Conservation (phyloP, 495 filamentous ascomycete genomes). For the Hypoxylon lienhwacheense region DNA sequence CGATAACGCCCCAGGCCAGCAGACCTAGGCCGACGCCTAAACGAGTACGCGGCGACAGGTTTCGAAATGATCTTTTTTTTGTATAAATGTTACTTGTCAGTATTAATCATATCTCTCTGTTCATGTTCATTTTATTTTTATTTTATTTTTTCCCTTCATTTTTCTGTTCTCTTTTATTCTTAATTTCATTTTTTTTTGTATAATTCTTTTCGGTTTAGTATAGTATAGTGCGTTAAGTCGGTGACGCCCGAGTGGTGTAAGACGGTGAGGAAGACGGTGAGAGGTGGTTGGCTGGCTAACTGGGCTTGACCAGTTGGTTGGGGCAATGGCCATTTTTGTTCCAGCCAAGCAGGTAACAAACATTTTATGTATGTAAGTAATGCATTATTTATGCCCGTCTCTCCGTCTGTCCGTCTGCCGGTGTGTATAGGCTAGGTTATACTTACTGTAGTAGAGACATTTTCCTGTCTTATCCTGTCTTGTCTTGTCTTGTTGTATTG, state of each 20-base stretch:
- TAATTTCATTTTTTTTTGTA: slow-evolving; percentile 7
- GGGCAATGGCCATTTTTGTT: neutral
- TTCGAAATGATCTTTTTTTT: slow-evolving; percentile 38
- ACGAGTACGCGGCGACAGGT: slow-evolving; percentile 43
- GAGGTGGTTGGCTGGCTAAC: slow-evolving; percentile 22
- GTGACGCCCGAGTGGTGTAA: slow-evolving; percentile 28
- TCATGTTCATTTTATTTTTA: neutral
- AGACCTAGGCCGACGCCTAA: slow-evolving; percentile 47
- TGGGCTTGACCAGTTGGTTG: neutral
- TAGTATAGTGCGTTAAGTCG: slow-evolving; percentile 14
- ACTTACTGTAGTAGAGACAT: too few species aligned
- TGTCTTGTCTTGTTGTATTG: too few species aligned
- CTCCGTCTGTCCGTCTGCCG: neutral
- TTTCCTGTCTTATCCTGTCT: too few species aligned
- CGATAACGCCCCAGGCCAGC: slow-evolving; percentile 48
- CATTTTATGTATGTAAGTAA: neutral
- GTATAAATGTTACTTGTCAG: neutral
- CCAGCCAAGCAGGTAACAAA: neutral
- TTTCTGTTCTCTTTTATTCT: neutral
- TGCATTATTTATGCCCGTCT: neutral
- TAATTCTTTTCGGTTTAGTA: too few species aligned
- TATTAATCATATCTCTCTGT: too few species aligned
- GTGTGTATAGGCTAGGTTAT: too few species aligned
- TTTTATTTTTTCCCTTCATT: too few species aligned
- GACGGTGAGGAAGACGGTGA: slow-evolving; percentile 23